These are phyloP conservation scores for Tephrocybe sp. DNA, from an alignment of 768 basidiomycete species.

Conservation along the genomic window DNA sequence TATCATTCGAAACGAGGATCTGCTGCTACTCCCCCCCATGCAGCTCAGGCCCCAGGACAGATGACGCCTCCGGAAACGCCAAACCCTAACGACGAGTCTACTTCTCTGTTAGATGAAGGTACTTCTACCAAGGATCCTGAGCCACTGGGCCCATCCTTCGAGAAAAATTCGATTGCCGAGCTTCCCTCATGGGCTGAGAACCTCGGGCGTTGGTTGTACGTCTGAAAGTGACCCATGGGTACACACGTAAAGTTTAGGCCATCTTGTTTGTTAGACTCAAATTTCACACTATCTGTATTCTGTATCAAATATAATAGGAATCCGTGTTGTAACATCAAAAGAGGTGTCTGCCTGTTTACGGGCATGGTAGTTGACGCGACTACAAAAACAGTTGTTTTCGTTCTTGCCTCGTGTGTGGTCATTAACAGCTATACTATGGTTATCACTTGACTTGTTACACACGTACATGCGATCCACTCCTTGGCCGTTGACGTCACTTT, in stretches of 20 bases:
- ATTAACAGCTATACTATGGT: background rate
- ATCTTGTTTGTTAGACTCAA: background rate
- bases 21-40: constrained; percentile 17
- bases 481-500: constrained; percentile 19
- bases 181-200: constrained; percentile 53
- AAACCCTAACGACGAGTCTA: constrained; percentile 25
- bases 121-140: constrained; percentile 23
- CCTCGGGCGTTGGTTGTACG: constrained; percentile 64
- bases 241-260: constrained; percentile 6
- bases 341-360: too few species aligned
- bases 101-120: constrained; percentile 20
- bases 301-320: constrained; percentile 8
- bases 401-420: constrained; percentile 10
- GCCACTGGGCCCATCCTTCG: constrained; percentile 43
- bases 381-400: too few species aligned
- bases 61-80: constrained; percentile 55
- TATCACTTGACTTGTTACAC: background rate
- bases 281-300: constrained; percentile 3
- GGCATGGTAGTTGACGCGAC: too few species aligned
- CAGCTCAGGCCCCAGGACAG: constrained; percentile 31
- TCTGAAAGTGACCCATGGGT: constrained; percentile 30
- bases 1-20: constrained; percentile 39
- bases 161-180: constrained; percentile 36
- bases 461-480: constrained; percentile 1
- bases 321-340: too few species aligned